phyloP scores from a whole-genome alignment of 257 asterid genomes.

The Solanum phureja region DNA sequence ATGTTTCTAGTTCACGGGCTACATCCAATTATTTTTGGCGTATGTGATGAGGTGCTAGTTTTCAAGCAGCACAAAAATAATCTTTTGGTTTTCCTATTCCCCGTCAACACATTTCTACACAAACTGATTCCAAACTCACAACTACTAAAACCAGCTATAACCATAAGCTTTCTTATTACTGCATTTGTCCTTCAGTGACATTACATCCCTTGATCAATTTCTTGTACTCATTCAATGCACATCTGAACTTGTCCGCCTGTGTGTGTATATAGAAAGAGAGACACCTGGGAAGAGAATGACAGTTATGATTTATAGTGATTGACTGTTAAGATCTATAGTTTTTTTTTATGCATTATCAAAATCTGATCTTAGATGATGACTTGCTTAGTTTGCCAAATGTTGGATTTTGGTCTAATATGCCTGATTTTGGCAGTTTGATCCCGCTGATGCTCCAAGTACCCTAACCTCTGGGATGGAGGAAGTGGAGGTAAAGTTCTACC shows the following conservation, averaged over 20 bases:
- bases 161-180: neutral
- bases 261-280: neutral
- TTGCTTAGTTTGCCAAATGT: neutral
- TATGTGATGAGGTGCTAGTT: neutral
- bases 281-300: neutral
- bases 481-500: slow-evolving; percentile 21
- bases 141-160: neutral
- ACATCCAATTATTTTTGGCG: neutral
- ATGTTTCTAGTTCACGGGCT: neutral
- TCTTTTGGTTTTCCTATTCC: neutral
- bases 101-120: neutral
- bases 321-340: neutral
- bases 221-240: neutral
- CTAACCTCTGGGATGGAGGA: slow-evolving; percentile 44
- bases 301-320: neutral
- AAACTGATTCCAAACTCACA: neutral
- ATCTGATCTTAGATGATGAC: neutral
- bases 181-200: neutral
- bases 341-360: neutral
- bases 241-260: neutral
- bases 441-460: slow-evolving; percentile 34
- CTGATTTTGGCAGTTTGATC: slow-evolving; percentile 46
- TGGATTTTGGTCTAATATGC: slow-evolving; percentile 3
- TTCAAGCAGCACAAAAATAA: neutral
- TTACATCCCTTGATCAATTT: neutral